Conservation (phyloP, 768 basidiomycete species). For the Neoboletus brunneissimus region DNA sequence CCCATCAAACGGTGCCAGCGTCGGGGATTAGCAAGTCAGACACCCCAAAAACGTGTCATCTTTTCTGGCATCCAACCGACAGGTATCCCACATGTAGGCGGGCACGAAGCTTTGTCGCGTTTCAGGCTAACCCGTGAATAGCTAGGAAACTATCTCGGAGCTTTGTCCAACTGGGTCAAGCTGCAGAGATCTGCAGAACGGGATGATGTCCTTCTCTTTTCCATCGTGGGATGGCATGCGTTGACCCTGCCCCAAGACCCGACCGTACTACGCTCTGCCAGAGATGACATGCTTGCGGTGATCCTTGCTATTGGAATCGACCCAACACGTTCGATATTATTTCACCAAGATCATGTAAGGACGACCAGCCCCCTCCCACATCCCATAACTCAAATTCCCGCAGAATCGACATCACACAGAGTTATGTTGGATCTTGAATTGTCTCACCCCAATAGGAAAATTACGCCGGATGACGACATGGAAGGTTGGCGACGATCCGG, state of each 20-base stretch:
- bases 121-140: conserved; percentile 30
- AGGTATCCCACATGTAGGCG: conserved; percentile 79
- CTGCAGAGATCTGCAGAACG: conserved; percentile 61
- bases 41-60: conserved; percentile 41
- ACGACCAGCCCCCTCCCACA: not conserved
- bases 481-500: conserved; percentile 58
- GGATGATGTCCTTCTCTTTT: conserved; percentile 70
- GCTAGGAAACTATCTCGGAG: conserved; percentile 94
- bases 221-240: conserved; percentile 93
- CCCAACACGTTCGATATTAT: conserved; percentile 68
- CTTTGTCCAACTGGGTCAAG: conserved; percentile 83
- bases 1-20: not conserved
- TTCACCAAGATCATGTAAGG: conserved; percentile 86
- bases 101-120: not conserved
- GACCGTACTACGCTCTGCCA: conserved; percentile 51
- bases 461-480: conserved; percentile 93
- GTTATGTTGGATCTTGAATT: conserved; percentile 86
- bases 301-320: conserved; percentile 85
- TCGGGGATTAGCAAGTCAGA: conserved; percentile 7
- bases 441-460: conserved; percentile 78
- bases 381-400: not conserved
- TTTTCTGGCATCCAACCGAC: conserved; percentile 96
- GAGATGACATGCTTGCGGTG: conserved; percentile 76
- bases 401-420: conserved; percentile 86
- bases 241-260: conserved; percentile 91